A percentile compares a stretch with the other conserved stretches of the same genome.
phyloP scores from a whole-genome alignment of 192 early-diverging fungal species.

The Linnemannia exigua region DNA sequence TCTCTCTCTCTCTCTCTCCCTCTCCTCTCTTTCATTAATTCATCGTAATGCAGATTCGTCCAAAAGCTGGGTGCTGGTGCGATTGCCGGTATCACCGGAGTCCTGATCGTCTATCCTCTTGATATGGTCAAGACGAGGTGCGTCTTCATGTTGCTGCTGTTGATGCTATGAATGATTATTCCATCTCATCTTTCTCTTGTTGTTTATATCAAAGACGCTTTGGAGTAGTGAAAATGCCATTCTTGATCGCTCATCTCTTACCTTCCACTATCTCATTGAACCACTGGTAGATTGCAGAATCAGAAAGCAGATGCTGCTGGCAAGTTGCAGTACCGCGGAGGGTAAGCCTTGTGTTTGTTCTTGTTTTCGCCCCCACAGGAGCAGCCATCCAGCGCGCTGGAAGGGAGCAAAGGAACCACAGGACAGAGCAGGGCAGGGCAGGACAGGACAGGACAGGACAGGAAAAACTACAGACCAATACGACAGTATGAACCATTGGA shows the following conservation, averaged over 20 bases:
- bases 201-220: neutral
- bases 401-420: too few relatives aligned
- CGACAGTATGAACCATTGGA: too few relatives aligned
- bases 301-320: conserved; percentile 64
- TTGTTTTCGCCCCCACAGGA: too few relatives aligned
- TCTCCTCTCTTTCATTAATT: neutral
- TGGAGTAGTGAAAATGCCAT: too few relatives aligned
- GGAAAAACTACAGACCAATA: too few relatives aligned
- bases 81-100: conserved; percentile 71
- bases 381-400: too few relatives aligned
- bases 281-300: conserved; percentile 65
- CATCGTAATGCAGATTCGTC: conserved; percentile 35
- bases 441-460: too few relatives aligned
- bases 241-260: neutral
- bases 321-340: conserved; percentile 64
- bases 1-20: neutral
- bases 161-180: too few relatives aligned
- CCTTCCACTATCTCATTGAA: neutral
- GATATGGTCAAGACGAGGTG: conserved; percentile 81
- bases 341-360: conserved; percentile 31
- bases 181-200: conserved; percentile 3
- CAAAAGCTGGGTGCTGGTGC: conserved; percentile 68
- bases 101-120: conserved; percentile 73
- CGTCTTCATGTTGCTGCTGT: neutral
- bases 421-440: too few relatives aligned